phyloP scores from a whole-genome alignment of 208 protist genomes.

The Wallacemonas rigidus region DNA sequence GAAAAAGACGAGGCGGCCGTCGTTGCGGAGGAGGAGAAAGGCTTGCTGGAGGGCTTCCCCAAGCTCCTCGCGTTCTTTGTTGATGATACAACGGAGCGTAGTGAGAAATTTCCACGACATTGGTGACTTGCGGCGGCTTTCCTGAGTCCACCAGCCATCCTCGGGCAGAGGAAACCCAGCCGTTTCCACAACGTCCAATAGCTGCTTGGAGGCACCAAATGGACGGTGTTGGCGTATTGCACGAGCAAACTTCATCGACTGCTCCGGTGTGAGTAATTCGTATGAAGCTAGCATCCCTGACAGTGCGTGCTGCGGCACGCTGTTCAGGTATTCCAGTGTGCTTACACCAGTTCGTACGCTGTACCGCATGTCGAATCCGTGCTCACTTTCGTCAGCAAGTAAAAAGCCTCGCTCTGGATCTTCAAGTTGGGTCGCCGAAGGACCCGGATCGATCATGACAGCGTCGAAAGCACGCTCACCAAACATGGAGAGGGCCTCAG shows the following conservation, averaged over 20 bases:
- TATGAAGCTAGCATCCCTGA: slow-evolving; percentile 53
- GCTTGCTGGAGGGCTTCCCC: slow-evolving; percentile 64
- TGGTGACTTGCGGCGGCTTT: slow-evolving; percentile 61
- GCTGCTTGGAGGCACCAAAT: slow-evolving; percentile 42
- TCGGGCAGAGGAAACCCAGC: slow-evolving; percentile 69
- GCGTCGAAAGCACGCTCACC: slow-evolving; percentile 84
- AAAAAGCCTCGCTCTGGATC: slow-evolving; percentile 79
- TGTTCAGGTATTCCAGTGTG: slow-evolving; percentile 85
- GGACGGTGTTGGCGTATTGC: slow-evolving; percentile 63
- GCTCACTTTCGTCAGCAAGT: slow-evolving; percentile 65
- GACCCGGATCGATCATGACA: slow-evolving; percentile 86
- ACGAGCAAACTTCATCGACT: slow-evolving; percentile 84
- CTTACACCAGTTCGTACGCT: slow-evolving; percentile 37
- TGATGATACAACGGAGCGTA: slow-evolving; percentile 83
- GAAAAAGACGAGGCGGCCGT: slow-evolving; percentile 79
- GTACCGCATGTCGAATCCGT: slow-evolving; percentile 87
- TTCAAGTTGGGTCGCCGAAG: slow-evolving; percentile 76
- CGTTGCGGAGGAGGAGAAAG: slow-evolving; percentile 64
- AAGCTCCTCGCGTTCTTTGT: slow-evolving; percentile 79
- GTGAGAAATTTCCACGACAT: slow-evolving; percentile 88
- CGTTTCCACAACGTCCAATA: slow-evolving; percentile 58
- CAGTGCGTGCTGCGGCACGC: slow-evolving; percentile 67
- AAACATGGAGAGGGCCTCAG: slow-evolving; percentile 80
- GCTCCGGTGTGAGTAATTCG: slow-evolving; percentile 62
- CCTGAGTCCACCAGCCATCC: slow-evolving; percentile 70